Evolutionary conservation across 768 basidiomycete species (phyloP), one percentile per base, ranked within the genome.

Genomic region (Xerocomus potaroensis): DNA sequence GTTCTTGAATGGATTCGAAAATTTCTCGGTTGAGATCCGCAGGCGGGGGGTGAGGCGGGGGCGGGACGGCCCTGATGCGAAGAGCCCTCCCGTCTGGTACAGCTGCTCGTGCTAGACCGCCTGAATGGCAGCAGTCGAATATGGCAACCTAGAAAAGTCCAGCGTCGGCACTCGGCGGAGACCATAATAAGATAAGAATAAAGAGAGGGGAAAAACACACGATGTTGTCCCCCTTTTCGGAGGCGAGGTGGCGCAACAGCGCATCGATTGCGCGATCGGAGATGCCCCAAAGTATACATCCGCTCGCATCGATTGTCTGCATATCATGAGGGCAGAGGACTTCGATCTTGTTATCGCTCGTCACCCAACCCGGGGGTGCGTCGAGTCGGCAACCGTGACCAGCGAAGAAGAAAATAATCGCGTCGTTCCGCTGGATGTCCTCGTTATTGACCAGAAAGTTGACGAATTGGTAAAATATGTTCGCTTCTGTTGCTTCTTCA

Each of bases 121-220:
- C 58, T 1, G 58, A 56, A 42, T 53, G 48, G 33, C 57, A 59
- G 11, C 57, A 59, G 31, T 59, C 57, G 21, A 59, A 50, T 12
- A 59, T 22, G 15, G 27, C 48, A 18, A 59, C 36, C 57, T 59
- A 31, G 15, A 32, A 32, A 21, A 10, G 12, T 0, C 14, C 24
- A 8, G 3, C 8, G 43, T 22, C 1, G n/a, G n/a, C n/a, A n/a
- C n/a, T n/a, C n/a, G 9, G 12, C n/a, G 10, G 43, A 23, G 5
- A 18, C 4, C n/a, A n/a, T 3, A 1, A 5, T 8, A 29, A 6
- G 2, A 5, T n/a, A 12, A 31, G 16, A 10, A 23, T 18, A 14
- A 6, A 7, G 16, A 31, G n/a, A 2, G 9, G 5, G n/a, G n/a
- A n/a, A n/a, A n/a, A n/a, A 42, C 54, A 12, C 39, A 56, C 57